A percentile compares a stretch with the other conserved stretches of the same genome.
These are phyloP conservation scores for Cercospora citrullina DNA, from an alignment of 2,329 filamentous ascomycete species.

Conservation along the genomic window DNA sequence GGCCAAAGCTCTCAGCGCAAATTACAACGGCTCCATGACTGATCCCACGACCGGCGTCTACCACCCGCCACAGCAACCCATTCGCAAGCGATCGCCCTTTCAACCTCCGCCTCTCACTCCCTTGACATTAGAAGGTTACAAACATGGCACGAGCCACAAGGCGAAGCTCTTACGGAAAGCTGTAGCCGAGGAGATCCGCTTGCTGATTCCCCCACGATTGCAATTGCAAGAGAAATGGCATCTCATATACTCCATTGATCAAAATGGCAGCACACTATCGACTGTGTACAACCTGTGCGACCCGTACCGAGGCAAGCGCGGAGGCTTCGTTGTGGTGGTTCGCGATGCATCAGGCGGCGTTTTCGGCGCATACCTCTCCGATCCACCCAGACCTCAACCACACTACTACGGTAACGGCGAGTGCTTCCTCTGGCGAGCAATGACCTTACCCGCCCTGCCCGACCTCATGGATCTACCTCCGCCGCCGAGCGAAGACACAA, in stretches of 20 bases:
- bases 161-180: conserved; percentile 68
- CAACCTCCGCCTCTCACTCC: conserved; percentile 87
- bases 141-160: conserved; percentile 57
- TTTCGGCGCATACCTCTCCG: conserved; percentile 93
- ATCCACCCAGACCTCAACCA: conserved; percentile 74
- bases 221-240: conserved; percentile 87
- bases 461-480: conserved; percentile 62
- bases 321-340: conserved; percentile 87
- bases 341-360: conserved; percentile 73
- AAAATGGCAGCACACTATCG: conserved; percentile 82
- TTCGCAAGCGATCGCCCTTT: conserved; percentile 72
- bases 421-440: conserved; percentile 86
- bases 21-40: conserved; percentile 43
- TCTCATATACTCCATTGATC: conserved; percentile 83
- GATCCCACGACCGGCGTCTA: conserved; percentile 54
- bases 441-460: conserved; percentile 59
- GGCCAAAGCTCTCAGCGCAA: conserved; percentile 40
- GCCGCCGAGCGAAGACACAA: conserved; percentile 67
- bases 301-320: conserved; percentile 64
- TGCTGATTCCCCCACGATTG: conserved; percentile 81
- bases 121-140: conserved; percentile 67
- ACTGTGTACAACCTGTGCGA: conserved; percentile 83
- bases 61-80: conserved; percentile 49
- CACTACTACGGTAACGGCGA: conserved; percentile 96
- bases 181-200: conserved; percentile 88